These are phyloP conservation scores for Yamadazyma dushanensis DNA, from an alignment of 1,139 yeast species.

Conservation along the genomic window DNA sequence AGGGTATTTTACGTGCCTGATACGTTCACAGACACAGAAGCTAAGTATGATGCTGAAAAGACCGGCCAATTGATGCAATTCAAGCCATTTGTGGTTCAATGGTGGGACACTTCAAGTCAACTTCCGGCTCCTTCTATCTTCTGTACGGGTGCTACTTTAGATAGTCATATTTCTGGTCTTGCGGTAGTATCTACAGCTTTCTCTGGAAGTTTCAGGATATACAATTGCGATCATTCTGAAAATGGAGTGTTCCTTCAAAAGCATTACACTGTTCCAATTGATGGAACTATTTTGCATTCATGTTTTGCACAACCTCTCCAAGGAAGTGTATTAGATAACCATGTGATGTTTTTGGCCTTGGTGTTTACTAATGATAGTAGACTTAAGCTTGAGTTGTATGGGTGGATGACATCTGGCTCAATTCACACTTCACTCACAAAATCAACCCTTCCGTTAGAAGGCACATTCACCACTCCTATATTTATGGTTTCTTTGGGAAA, in stretches of 20 bases:
- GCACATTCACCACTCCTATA: conserved; percentile 40
- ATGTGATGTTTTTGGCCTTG: conserved; percentile 36
- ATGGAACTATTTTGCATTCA: conserved; percentile 42
- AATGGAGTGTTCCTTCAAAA: conserved; percentile 39
- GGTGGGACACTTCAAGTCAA: conserved; percentile 44
- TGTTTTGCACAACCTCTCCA: conserved; percentile 43
- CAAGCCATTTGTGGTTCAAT: conserved; percentile 51
- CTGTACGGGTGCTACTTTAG: conserved; percentile 35
- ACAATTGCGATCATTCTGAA: conserved; percentile 33
- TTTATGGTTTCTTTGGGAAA: conserved; percentile 37
- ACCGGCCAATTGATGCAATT: conserved; percentile 18
- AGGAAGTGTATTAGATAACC: conserved; percentile 26
- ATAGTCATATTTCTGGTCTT: conserved; percentile 38
- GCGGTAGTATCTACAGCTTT: conserved; percentile 42
- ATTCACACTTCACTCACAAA: conserved; percentile 21
- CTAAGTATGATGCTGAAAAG: conserved; percentile 16
- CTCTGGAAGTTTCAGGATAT: conserved; percentile 37
- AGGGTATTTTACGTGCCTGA: conserved; percentile 38
- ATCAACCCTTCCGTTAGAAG: conserved; percentile 34
- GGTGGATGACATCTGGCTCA: conserved; percentile 41
- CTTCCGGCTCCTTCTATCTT: conserved; percentile 23
- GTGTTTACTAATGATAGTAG: conserved; percentile 38
- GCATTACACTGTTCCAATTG: conserved; percentile 41
- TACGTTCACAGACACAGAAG: conserved; percentile 27
- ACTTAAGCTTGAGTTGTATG: conserved; percentile 36